A percentile compares a stretch with the other conserved stretches of the same genome.
phyloP scores from a whole-genome alignment of 2,329 filamentous ascomycete genomes.

The Trichoderma pleuroti region DNA sequence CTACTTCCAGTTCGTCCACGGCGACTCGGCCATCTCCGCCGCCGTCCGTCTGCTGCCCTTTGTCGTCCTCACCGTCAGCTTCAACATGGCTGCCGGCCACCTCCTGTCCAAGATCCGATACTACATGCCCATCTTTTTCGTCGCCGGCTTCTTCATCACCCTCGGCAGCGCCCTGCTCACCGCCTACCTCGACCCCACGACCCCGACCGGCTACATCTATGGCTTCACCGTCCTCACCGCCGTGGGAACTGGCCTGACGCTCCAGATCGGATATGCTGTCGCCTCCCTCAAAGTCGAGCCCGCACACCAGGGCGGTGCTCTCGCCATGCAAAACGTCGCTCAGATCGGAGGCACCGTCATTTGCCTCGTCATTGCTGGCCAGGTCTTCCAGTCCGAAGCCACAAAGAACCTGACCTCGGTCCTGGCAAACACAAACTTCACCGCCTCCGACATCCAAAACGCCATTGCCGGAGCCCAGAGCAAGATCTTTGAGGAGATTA shows the following conservation, averaged over 20 bases:
- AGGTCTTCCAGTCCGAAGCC: constrained; percentile 33
- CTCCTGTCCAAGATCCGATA: constrained; percentile 6
- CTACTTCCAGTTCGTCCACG: constrained; percentile 22
- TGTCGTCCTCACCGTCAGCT: constrained; percentile 1
- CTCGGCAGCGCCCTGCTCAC: constrained; percentile 15
- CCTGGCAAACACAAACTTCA: background rate
- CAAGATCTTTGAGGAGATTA: constrained; percentile 15
- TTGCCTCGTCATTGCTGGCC: constrained; percentile 27
- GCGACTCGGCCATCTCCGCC: constrained; percentile 17
- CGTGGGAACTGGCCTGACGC: constrained; percentile 17
- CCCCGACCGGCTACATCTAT: constrained; percentile 19
- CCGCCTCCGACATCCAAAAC: constrained; percentile 13
- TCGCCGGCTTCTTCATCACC: constrained; percentile 17
- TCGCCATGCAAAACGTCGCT: constrained; percentile 30
- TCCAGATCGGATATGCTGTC: constrained; percentile 31
- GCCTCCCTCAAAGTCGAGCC: constrained; percentile 19
- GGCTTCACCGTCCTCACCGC: constrained; percentile 21
- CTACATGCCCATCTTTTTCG: constrained; percentile 19
- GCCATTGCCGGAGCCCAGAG: constrained; percentile 19
- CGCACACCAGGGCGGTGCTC: background rate
- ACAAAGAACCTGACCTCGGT: background rate
- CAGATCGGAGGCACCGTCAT: constrained; percentile 23
- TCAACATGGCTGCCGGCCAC: constrained; percentile 12
- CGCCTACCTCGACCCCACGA: constrained; percentile 1
- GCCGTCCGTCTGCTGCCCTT: constrained; percentile 21